phyloP scores from a whole-genome alignment of 1,139 yeast genomes.

The Kurtzmaniella natalensis region DNA sequence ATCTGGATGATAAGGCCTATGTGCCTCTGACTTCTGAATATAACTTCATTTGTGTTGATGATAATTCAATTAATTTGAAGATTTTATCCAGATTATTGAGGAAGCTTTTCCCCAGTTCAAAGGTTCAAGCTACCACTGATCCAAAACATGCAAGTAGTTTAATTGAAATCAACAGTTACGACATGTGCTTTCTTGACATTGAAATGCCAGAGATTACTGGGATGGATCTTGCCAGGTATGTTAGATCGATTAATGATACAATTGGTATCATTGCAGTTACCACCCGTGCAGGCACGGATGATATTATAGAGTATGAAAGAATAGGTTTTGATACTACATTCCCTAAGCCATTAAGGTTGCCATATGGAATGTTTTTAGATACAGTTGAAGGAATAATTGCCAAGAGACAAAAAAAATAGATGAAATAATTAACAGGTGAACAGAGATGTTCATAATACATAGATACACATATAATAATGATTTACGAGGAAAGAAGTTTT shows the following conservation, averaged over 20 bases:
- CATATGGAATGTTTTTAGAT: slow-evolving; percentile 7
- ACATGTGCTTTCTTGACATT: slow-evolving; percentile 39
- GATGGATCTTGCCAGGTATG: slow-evolving; percentile 30
- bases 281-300: slow-evolving; percentile 25
- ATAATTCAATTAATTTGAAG: slow-evolving; percentile 38
- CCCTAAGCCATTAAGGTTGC: slow-evolving; percentile 35
- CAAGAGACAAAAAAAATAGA: slow-evolving; percentile 1
- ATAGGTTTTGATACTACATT: slow-evolving; percentile 42
- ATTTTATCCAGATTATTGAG: slow-evolving; percentile 30
- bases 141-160: slow-evolving; percentile 25
- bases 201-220: slow-evolving; percentile 47
- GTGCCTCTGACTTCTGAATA: slow-evolving; percentile 11
- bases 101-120: slow-evolving; percentile 33
- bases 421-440: too few relatives aligned
- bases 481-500: too few relatives aligned
- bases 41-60: slow-evolving; percentile 39
- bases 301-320: slow-evolving; percentile 25
- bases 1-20: slow-evolving; percentile 5
- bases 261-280: slow-evolving; percentile 44
- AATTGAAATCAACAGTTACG: slow-evolving; percentile 20
- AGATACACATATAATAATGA: too few relatives aligned
- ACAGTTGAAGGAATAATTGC: slow-evolving; percentile 5
- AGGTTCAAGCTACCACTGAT: slow-evolving; percentile 26
- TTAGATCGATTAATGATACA: slow-evolving; percentile 18
- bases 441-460: too few relatives aligned